Evolutionary conservation across 768 basidiomycete species (phyloP).

Genomic region (Rhizopogon vesiculosus): DNA sequence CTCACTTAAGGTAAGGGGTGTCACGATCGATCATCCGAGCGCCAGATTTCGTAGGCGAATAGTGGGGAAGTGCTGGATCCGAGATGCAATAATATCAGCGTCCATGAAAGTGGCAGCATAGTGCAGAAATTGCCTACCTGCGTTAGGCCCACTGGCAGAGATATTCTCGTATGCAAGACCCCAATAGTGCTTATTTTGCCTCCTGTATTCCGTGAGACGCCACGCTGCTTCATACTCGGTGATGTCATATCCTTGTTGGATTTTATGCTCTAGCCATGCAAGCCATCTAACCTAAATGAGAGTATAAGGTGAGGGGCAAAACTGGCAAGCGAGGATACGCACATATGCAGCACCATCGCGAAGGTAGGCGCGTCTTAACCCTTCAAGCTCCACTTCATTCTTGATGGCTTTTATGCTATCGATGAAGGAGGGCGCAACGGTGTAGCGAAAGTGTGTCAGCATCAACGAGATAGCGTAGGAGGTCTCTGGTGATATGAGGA

Average conservation of each 20-base stretch:
- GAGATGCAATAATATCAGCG: neutral
- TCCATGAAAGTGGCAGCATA: neutral
- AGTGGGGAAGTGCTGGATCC: constrained; percentile 79
- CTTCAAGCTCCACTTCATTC: constrained; percentile 82
- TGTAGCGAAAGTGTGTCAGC: constrained; percentile 79
- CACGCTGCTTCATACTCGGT: constrained; percentile 92
- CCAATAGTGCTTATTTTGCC: constrained; percentile 68
- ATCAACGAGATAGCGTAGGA: constrained; percentile 83
- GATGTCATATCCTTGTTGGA: constrained; percentile 72
- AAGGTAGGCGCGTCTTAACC: constrained; percentile 78
- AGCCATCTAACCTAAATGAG: constrained; percentile 64
- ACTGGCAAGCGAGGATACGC: constrained; percentile 27
- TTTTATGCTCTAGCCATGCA: constrained; percentile 85
- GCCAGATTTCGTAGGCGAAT: constrained; percentile 65
- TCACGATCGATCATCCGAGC: constrained; percentile 74
- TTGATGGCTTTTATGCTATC: constrained; percentile 84
- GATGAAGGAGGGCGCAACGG: constrained; percentile 62
- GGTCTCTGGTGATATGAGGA: constrained; percentile 68
- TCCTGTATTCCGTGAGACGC: constrained; percentile 72
- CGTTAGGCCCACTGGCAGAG: constrained; percentile 85
- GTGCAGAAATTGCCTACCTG: constrained; percentile 36
- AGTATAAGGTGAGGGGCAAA: constrained; percentile 9
- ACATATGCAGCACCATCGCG: constrained; percentile 87
- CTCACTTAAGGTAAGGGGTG: constrained; percentile 86
- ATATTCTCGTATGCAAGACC: constrained; percentile 89